phyloP scores from a whole-genome alignment of 2,329 filamentous ascomycete genomes.

The Ophiostoma tasmaniense region DNA sequence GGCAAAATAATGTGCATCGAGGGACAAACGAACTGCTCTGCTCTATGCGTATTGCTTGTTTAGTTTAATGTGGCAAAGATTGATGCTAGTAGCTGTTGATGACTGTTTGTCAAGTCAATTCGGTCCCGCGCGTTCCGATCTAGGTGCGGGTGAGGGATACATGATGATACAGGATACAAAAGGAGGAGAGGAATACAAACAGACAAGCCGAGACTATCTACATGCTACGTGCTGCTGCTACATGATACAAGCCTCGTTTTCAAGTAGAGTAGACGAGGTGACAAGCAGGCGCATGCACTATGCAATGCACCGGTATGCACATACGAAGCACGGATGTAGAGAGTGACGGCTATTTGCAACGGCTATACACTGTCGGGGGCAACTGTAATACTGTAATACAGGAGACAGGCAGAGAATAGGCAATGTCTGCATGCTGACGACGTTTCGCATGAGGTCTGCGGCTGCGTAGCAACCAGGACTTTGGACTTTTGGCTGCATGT shows the following conservation, averaged over 20 bases:
- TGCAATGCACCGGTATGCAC: background rate
- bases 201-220: background rate
- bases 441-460: constrained; percentile 1
- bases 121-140: background rate
- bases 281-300: background rate
- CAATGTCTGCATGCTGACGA: background rate
- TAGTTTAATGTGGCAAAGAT: too few relatives aligned
- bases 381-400: too few relatives aligned
- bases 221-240: background rate
- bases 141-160: background rate
- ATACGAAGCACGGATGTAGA: background rate
- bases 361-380: background rate
- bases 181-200: too few relatives aligned
- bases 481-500: background rate
- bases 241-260: background rate
- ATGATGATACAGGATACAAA: background rate
- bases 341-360: background rate
- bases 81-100: background rate
- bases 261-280: background rate
- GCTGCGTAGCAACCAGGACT: background rate
- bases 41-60: too few relatives aligned
- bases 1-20: background rate
- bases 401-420: background rate
- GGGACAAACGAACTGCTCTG: background rate
- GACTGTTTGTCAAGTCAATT: background rate